Evolutionary conservation across 352 stramenopile genomes (phyloP).

Genomic region (Pythium aquatile): DNA sequence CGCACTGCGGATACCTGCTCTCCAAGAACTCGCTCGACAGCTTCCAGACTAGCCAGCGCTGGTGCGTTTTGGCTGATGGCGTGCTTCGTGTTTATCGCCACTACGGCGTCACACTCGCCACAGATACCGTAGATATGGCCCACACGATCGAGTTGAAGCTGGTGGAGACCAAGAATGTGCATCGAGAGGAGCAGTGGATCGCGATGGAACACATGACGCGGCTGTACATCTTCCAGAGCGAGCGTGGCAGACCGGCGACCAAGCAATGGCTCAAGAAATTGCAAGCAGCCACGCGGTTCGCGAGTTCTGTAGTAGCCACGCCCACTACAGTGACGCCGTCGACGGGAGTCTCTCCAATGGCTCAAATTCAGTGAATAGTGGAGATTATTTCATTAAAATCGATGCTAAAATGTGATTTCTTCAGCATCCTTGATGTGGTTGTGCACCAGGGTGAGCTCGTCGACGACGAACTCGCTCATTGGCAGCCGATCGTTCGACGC

Average conservation of each 20-base stretch:
- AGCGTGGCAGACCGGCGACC: conserved; percentile 35
- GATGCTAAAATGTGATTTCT: not conserved
- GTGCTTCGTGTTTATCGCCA: conserved; percentile 69
- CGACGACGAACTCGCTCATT: conserved; percentile 19
- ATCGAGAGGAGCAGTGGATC: conserved; percentile 36
- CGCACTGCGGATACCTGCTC: conserved; percentile 66
- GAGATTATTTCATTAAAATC: too few relatives aligned
- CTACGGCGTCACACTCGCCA: conserved; percentile 64
- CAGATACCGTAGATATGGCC: conserved; percentile 56
- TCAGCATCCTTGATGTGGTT: conserved; percentile 3
- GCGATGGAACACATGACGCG: conserved; percentile 41
- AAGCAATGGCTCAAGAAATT: conserved; percentile 70
- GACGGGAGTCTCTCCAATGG: too few relatives aligned
- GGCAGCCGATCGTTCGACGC: conserved; percentile 13
- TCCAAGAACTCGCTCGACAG: conserved; percentile 65
- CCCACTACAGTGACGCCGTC: not conserved
- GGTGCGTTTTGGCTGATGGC: conserved; percentile 67
- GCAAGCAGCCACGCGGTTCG: conserved; percentile 40
- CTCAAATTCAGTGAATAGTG: too few relatives aligned
- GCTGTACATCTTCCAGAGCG: conserved; percentile 58
- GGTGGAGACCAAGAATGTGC: conserved; percentile 31
- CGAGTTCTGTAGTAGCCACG: not conserved
- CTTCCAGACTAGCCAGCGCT: conserved; percentile 59
- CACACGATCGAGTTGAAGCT: conserved; percentile 49
- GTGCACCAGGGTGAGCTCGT: conserved; percentile 14